Evolutionary conservation across 805 yeast genomes (phyloP).

Genomic region (Cyberlindnera veronae): DNA sequence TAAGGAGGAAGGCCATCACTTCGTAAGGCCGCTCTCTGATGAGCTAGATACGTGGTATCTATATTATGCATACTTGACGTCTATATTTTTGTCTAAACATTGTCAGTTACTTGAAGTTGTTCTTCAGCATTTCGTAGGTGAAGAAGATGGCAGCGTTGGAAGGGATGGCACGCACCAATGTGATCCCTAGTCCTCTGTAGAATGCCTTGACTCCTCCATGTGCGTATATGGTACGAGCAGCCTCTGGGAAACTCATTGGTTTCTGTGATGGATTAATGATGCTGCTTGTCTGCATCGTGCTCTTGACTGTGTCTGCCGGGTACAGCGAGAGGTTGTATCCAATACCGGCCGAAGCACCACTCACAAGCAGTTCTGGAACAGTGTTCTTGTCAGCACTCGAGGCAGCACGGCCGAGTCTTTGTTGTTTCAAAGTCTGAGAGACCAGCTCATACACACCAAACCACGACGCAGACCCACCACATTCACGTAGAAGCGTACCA

Average conservation of each 20-base stretch:
- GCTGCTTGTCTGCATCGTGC: constrained; percentile 71
- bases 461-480: constrained; percentile 92
- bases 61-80: constrained; percentile 10
- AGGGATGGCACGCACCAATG: constrained; percentile 78
- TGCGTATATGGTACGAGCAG: constrained; percentile 38
- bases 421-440: constrained; percentile 34
- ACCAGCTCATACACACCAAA: constrained; percentile 80
- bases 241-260: constrained; percentile 32
- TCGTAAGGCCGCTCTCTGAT: no score
- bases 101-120: constrained; percentile 23
- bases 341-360: constrained; percentile 88
- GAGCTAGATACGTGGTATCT: neutral
- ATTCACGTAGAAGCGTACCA: constrained; percentile 77
- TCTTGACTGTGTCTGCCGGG: constrained; percentile 90
- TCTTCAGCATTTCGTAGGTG: constrained; percentile 63
- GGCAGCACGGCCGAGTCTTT: constrained; percentile 27
- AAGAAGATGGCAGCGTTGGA: constrained; percentile 87
- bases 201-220: constrained; percentile 67
- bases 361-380: constrained; percentile 54
- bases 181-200: constrained; percentile 82
- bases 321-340: constrained; percentile 75
- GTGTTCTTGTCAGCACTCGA: constrained; percentile 28
- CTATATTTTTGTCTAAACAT: no score
- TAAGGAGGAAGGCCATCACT: no score
- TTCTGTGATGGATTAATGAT: constrained; percentile 28